A percentile compares a stretch with the other conserved stretches of the same genome.
Conservation (phyloP, 768 basidiomycete species). For the Sistotremastrum niveocremeum region DNA sequence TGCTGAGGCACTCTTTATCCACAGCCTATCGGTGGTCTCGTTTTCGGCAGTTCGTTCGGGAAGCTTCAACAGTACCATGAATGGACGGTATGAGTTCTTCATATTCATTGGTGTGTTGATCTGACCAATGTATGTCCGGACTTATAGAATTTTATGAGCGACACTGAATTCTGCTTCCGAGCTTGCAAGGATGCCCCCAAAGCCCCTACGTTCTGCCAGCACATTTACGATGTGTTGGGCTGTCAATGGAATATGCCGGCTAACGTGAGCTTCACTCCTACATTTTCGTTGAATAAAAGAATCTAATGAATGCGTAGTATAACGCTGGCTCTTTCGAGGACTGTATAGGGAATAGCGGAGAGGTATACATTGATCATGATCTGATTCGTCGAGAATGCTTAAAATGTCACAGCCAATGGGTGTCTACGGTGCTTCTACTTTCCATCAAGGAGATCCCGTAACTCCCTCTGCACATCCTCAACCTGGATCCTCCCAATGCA, state of each 20-base stretch:
- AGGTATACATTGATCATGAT: constrained; percentile 20
- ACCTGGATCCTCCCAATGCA: constrained; percentile 51
- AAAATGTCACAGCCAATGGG: constrained; percentile 38
- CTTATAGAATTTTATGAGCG: constrained; percentile 45
- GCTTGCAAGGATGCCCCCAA: constrained; percentile 42
- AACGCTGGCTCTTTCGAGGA: constrained; percentile 23
- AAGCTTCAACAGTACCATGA: constrained; percentile 45
- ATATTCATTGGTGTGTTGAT: constrained; percentile 2
- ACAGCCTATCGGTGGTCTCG: constrained; percentile 51
- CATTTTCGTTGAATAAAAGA: constrained; percentile 25
- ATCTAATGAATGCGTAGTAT: constrained; percentile 34
- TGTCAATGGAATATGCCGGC: constrained; percentile 53
- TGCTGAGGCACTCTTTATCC: constrained; percentile 2
- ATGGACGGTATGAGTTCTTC: constrained; percentile 45
- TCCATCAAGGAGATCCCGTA: constrained; percentile 43
- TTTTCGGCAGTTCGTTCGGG: constrained; percentile 64
- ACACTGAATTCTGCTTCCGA: constrained; percentile 55
- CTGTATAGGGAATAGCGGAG: constrained; percentile 38
- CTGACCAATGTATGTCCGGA: background rate
- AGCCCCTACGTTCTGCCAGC: constrained; percentile 44
- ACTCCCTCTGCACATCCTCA: constrained; percentile 45
- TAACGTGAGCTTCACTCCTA: constrained; percentile 8
- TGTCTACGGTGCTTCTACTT: constrained; percentile 54
- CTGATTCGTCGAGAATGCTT: background rate
- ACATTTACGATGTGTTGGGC: constrained; percentile 43